phyloP scores from a whole-genome alignment of 2,329 filamentous ascomycete genomes.

The Magnaporthiopsis incrustans region DNA sequence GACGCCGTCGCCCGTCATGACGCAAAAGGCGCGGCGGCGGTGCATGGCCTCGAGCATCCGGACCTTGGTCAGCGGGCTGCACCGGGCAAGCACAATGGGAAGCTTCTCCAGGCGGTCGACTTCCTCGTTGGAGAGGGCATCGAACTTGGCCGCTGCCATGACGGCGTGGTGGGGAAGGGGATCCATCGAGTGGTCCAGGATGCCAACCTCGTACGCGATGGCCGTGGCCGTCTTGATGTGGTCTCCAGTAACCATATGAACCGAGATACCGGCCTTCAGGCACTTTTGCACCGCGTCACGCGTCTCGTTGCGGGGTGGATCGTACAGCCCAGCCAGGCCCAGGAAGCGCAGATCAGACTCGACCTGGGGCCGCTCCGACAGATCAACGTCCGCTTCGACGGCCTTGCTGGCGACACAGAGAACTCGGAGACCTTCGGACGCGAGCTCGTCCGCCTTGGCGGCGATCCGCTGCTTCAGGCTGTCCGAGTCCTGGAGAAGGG shows the following conservation, averaged over 20 bases:
- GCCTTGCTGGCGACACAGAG: conserved; percentile 54
- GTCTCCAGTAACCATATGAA: conserved; percentile 64
- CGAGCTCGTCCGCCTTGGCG: conserved; percentile 46
- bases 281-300: conserved; percentile 51
- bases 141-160: conserved; percentile 57
- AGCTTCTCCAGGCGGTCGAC: conserved; percentile 52
- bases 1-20: conserved; percentile 65
- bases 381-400: conserved; percentile 21
- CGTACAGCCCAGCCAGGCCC: conserved; percentile 65
- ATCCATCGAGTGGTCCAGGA: conserved; percentile 34
- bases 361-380: conserved; percentile 34
- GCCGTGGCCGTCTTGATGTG: conserved; percentile 60
- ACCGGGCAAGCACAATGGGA: conserved; percentile 52
- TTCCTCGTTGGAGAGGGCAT: conserved; percentile 51
- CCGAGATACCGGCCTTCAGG: conserved; percentile 52
- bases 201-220: conserved; percentile 58
- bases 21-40: conserved; percentile 58
- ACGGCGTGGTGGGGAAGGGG: conserved; percentile 32
- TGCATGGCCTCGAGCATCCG: conserved; percentile 65
- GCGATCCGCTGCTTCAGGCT: conserved; percentile 37
- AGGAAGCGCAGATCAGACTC: conserved; percentile 54
- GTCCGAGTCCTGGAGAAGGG: conserved; percentile 39
- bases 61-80: conserved; percentile 54
- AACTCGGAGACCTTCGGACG: conserved; percentile 57
- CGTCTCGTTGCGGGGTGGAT: conserved; percentile 62